Base-by-base conservation (phyloP, 176 grass and related monocot species). In the Aegilops sharonensis region DNA sequence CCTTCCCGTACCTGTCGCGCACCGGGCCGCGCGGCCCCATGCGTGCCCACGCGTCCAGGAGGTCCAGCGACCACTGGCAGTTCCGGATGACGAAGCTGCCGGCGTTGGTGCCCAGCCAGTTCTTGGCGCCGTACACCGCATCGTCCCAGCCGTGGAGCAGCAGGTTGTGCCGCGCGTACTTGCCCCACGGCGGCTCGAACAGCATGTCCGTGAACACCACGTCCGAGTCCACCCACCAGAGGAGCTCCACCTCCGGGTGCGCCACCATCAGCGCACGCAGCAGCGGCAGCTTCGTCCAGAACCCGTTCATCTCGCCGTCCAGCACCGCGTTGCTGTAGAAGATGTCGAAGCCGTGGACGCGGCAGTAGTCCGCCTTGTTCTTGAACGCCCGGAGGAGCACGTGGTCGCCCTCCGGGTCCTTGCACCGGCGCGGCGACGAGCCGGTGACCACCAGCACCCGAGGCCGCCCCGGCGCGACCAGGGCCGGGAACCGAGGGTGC, bases 211-310 rank as follows among this genome's bases (percentile, higher is more conserved):
- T 98, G 86, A 95, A 94, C 64, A 91, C 48, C 35, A 77, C 96
- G 64, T 98, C 96, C 81, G 92, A 95, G 87, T 98, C 93, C 84
- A 88, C 91, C 96, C 96, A 98, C 96, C 96, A 98, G 34, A 98
- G 59, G 59, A 94, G 81, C 90, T 98, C 96, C n/a, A 81, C 62
- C 92, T 95, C 96, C 14, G 92, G 93, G 82, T 98, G 96, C 43
- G 96, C 86, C 3, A 95, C 88, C 88, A 98, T 93, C 15, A 98
- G 93, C 68, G 87, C 52, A 21, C 92, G 96, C 48, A 98, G 85
- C 48, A 95, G 72, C 18, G 96, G 96, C 43, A 98, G 88, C 88
- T 98, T 98, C 6, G 90, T 88, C 93, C 96, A 98, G 85, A 95
- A 98, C 18, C 93, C 96, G 0, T 87, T 40, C 85, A 95, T 83